Evolutionary conservation across 2,329 filamentous ascomycete genomes (phyloP), one percentile per base, ranked within the genome.

Genomic region (Cephalotrichum gorgonifer): DNA sequence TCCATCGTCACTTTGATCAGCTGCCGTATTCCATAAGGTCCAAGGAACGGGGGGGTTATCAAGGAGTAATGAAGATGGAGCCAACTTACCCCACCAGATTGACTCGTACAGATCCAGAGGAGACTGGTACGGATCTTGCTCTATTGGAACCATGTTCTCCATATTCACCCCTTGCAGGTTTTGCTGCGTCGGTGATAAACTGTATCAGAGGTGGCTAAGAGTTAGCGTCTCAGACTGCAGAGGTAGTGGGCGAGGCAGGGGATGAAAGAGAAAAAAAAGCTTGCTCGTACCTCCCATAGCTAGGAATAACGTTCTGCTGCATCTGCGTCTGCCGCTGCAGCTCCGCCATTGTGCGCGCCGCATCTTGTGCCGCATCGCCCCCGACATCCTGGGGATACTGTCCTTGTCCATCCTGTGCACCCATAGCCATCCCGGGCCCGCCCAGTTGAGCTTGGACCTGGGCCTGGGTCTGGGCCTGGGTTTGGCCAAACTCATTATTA

Each of bases 101-200:
- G 78, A 81, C 56, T 83, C 79, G 58, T 82, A 84, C 1, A 84
- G 64, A 52, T 84, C 80, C 78, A 84, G 79, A 1, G 80, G 80
- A 33, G 79, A 80, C 70, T 83, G 78, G 54, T 79, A 76, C 30
- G 77, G 67, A 3, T 73, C 68, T 15, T 76, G 75, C 52, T 82
- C 79, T 11, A 77, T 64, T 31, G 67, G 62, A 44, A 65, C 62
- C 45, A 79, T 62, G 43, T 72, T 72, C 6, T 74, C 62, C 30
- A 78, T 59, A 44, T 58, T 61, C 41, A 64, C 60, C 51, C 53
- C 41, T 7, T 42, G 20, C 14, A 50, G 23, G n/a, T 28, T 28
- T n/a, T n/a, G n/a, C 33, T 35, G 35, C 22, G 31, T 25, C 26
- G 47, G 44, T 26, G 44, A 41, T 22, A 44, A 15, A 38, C 45